Evolutionary conservation across 768 basidiomycete species (phyloP).

Genomic region (Lactarius sanguifluus): DNA sequence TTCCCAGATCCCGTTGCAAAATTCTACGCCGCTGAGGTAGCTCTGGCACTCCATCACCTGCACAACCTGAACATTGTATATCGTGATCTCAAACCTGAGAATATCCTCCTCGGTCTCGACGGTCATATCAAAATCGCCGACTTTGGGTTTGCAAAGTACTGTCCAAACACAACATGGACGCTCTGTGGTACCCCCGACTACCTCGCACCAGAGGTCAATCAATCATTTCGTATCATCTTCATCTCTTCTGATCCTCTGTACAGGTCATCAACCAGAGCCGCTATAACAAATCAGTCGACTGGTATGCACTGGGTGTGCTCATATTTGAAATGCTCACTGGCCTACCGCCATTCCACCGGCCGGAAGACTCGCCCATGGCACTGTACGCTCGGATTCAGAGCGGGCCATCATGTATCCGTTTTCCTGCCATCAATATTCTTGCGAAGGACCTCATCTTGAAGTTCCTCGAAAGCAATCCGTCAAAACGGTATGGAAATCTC

Average conservation of each 20-base stretch:
- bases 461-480: slow-evolving; percentile 86
- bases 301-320: slow-evolving; percentile 97
- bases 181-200: slow-evolving; percentile 96
- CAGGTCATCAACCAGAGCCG: slow-evolving; percentile 78
- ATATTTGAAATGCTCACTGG: slow-evolving; percentile 98
- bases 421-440: slow-evolving; percentile 74
- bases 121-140: slow-evolving; percentile 97
- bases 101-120: slow-evolving; percentile 89
- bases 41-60: slow-evolving; percentile 87
- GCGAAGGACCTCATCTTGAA: slow-evolving; percentile 89
- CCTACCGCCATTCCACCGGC: slow-evolving; percentile 90
- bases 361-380: slow-evolving; percentile 76
- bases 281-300: slow-evolving; percentile 97
- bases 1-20: slow-evolving; percentile 98
- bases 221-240: not conserved
- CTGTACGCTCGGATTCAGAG: slow-evolving; percentile 90
- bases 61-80: slow-evolving; percentile 90
- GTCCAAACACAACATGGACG: slow-evolving; percentile 88
- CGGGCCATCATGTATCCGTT: slow-evolving; percentile 72
- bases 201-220: slow-evolving; percentile 84
- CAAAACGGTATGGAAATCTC: slow-evolving; percentile 87
- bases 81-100: slow-evolving; percentile 97
- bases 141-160: slow-evolving; percentile 93
- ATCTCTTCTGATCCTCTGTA: slow-evolving; percentile 5
- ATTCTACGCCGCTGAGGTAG: slow-evolving; percentile 96